These are phyloP conservation scores for Trichoderma koningii DNA, from an alignment of 2,329 filamentous ascomycete genomes.

Conservation along the genomic window DNA sequence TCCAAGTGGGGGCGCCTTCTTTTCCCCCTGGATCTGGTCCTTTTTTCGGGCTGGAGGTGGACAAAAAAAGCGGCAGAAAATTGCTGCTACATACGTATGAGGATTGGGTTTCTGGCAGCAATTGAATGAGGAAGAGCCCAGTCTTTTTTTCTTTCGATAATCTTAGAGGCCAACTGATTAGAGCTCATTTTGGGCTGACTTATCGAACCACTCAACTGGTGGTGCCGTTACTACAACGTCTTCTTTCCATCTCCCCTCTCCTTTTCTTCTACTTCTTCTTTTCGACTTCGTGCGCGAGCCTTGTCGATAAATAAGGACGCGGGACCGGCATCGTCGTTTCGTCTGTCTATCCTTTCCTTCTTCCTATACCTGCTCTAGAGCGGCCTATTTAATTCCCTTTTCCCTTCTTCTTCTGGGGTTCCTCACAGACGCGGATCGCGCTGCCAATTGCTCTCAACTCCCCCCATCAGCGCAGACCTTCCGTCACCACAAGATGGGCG, in stretches of 20 bases:
- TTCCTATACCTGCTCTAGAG: constrained; percentile 10
- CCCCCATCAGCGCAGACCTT: too few species aligned
- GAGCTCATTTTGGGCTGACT: constrained; percentile 24
- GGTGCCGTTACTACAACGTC: constrained; percentile 2
- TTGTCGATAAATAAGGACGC: constrained; percentile 21
- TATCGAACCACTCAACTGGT: constrained; percentile 22
- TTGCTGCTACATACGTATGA: not conserved
- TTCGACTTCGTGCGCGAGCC: not conserved
- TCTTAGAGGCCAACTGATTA: constrained; percentile 11
- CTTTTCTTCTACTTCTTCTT: not conserved
- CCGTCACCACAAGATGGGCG: constrained; percentile 49
- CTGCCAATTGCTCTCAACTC: not conserved
- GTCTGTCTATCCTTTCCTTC: not conserved
- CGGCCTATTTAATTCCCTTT: not conserved
- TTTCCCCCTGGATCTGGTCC: constrained; percentile 18
- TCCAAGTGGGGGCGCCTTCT: not conserved
- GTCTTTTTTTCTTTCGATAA: not conserved
- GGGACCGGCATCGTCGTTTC: constrained; percentile 2
- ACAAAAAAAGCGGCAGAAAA: constrained; percentile 14
- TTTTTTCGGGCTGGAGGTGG: not conserved
- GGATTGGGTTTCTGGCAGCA: not conserved
- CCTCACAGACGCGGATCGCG: not conserved
- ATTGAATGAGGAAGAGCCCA: too few species aligned
- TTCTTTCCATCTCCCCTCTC: not conserved
- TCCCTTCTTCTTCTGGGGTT: not conserved